These are phyloP conservation scores for Microbotryum saponariae DNA, from an alignment of 1,284 basidiomycete genomes.

Conservation along the genomic window DNA sequence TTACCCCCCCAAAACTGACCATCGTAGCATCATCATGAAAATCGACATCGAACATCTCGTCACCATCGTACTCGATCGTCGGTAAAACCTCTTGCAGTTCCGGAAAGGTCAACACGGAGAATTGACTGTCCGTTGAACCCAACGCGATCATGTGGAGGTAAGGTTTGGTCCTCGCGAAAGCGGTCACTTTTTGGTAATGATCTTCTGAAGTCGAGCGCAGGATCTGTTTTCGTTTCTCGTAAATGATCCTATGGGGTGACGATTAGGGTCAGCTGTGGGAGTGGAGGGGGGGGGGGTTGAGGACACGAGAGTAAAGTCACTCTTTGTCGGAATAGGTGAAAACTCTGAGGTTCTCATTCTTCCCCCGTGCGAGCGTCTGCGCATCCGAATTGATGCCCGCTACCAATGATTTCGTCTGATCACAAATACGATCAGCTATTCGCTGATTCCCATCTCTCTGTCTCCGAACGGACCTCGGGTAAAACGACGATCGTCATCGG, in stretches of 20 bases:
- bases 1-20: neutral
- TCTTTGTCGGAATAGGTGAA: conserved; percentile 51
- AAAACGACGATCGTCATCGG: conserved; percentile 84
- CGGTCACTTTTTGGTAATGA: conserved; percentile 80
- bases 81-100: conserved; percentile 20
- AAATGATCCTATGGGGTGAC: conserved; percentile 45
- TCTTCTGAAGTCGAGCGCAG: conserved; percentile 55
- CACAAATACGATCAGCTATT: neutral
- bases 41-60: conserved; percentile 35
- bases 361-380: conserved; percentile 54
- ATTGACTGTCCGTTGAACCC: conserved; percentile 21
- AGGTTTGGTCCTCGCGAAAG: conserved; percentile 53
- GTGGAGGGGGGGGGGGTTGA: neutral
- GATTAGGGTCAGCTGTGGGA: too few relatives aligned
- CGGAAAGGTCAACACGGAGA: conserved; percentile 25
- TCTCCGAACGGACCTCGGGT: conserved; percentile 48
- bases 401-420: conserved; percentile 52
- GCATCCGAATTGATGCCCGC: conserved; percentile 77
- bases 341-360: conserved; percentile 74
- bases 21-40: conserved; percentile 21
- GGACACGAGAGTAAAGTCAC: too few relatives aligned
- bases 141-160: conserved; percentile 16
- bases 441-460: neutral
- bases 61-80: conserved; percentile 19
- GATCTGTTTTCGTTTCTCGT: conserved; percentile 54